Percentiles rank a stretch among this genome's conserved stretches.
Evolutionary conservation across 2,329 filamentous ascomycete genomes (phyloP).

Genomic region (Penicillium sp.): DNA sequence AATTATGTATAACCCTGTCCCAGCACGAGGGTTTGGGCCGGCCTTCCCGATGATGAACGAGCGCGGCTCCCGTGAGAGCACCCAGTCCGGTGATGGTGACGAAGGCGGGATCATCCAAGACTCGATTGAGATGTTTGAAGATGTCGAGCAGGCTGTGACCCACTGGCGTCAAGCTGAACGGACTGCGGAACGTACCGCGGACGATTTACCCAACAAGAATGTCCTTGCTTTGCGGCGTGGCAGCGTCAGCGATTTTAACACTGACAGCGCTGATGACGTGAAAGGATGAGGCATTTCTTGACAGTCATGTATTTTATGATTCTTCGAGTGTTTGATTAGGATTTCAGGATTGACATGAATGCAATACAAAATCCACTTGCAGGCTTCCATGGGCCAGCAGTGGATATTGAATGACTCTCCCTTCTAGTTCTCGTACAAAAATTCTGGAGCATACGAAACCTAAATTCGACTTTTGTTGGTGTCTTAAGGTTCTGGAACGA

Average conservation of each 20-base stretch:
- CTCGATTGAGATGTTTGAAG: conserved; percentile 84
- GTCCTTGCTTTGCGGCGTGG: conserved; percentile 40
- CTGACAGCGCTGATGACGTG: conserved; percentile 39
- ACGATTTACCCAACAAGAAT: conserved; percentile 42
- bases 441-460: no score
- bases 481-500: no score
- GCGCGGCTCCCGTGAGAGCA: conserved; percentile 37
- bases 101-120: conserved; percentile 88
- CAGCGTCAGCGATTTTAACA: conserved; percentile 41
- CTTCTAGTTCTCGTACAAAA: no score
- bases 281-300: conserved; percentile 27
- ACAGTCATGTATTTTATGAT: conserved; percentile 19
- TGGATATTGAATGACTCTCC: not conserved
- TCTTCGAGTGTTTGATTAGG: conserved; percentile 24
- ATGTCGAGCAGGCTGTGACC: conserved; percentile 76
- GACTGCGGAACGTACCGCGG: conserved; percentile 52
- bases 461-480: no score
- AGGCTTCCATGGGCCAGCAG: not conserved
- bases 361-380: not conserved
- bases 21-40: conserved; percentile 68
- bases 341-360: conserved; percentile 14
- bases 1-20: conserved; percentile 95
- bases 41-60: conserved; percentile 57
- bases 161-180: conserved; percentile 74
- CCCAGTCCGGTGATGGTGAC: conserved; percentile 66